These are phyloP conservation scores for Talaromyces stipitatus DNA, from an alignment of 495 filamentous ascomycete genomes.

Conservation along the genomic window DNA sequence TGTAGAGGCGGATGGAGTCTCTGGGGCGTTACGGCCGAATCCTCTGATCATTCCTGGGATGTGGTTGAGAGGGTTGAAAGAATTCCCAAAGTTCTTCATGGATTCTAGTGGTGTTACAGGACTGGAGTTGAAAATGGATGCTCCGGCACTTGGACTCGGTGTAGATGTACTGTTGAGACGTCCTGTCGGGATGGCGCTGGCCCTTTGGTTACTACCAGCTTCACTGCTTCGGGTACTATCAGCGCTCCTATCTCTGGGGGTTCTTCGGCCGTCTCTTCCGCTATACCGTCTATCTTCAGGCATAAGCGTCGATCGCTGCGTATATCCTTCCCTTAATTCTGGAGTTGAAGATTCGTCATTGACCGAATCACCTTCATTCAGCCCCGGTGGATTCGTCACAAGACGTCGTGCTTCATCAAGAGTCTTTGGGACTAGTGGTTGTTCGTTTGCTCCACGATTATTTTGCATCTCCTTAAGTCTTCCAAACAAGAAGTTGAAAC, in stretches of 20 bases:
- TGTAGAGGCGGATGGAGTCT: constrained; percentile 23
- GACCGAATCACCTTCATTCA: constrained; percentile 43
- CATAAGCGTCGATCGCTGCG: constrained; percentile 23
- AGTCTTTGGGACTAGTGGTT: constrained; percentile 66
- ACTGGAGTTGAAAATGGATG: background rate
- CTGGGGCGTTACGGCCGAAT: constrained; percentile 57
- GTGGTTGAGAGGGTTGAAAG: constrained; percentile 77
- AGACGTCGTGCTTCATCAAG: constrained; percentile 87
- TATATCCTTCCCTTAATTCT: constrained; percentile 27
- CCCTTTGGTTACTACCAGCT: constrained; percentile 34
- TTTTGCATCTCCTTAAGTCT: constrained; percentile 64
- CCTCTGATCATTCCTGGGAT: constrained; percentile 66
- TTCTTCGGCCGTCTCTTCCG: constrained; percentile 53
- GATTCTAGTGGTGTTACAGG: constrained; percentile 58
- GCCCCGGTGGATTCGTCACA: constrained; percentile 58
- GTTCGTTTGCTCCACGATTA: constrained; percentile 27
- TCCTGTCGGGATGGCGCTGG: background rate
- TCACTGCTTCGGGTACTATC: constrained; percentile 65
- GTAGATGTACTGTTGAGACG: background rate
- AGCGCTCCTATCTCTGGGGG: constrained; percentile 62
- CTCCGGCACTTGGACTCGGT: constrained; percentile 3
- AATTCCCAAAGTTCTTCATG: constrained; percentile 74
- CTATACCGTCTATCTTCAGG: constrained; percentile 53
- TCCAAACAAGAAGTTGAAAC: constrained; percentile 89
- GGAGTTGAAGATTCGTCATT: constrained; percentile 41